Evolutionary conservation across 1,139 yeast species (phyloP).

Genomic region (Blastobotrys capitulatus): DNA sequence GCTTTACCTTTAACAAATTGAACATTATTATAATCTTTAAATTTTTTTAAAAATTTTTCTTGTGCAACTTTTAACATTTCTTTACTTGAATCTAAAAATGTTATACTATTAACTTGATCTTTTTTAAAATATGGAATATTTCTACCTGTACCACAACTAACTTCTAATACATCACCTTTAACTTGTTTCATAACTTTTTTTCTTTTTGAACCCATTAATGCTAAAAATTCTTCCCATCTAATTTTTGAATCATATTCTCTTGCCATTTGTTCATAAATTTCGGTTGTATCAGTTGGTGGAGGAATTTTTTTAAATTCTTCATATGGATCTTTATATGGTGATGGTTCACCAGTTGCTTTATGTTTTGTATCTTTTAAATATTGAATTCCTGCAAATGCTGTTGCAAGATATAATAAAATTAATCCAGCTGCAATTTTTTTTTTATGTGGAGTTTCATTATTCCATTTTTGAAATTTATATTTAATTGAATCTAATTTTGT

Average conservation of each 20-base stretch:
- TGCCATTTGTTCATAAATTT: slow-evolving; percentile 75
- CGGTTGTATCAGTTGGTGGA: slow-evolving; percentile 76
- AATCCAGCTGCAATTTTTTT: slow-evolving; percentile 14
- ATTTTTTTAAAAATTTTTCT: slow-evolving; percentile 61
- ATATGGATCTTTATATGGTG: slow-evolving; percentile 28
- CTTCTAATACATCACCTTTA: slow-evolving; percentile 85
- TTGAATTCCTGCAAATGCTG: slow-evolving; percentile 29
- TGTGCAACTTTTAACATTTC: slow-evolving; percentile 83
- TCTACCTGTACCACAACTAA: slow-evolving; percentile 95
- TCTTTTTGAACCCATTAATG: slow-evolving; percentile 78
- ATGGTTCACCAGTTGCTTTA: slow-evolving; percentile 33
- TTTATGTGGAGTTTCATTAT: slow-evolving; percentile 11
- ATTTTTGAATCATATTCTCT: slow-evolving; percentile 76
- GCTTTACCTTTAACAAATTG: slow-evolving; percentile 93
- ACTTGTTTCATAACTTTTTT: slow-evolving; percentile 77
- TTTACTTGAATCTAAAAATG: slow-evolving; percentile 77
- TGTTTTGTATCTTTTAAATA: slow-evolving; percentile 34
- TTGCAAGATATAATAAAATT: slow-evolving; percentile 25
- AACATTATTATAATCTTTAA: slow-evolving; percentile 61
- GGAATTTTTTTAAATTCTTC: slow-evolving; percentile 30
- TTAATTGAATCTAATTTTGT: slow-evolving; percentile 9
- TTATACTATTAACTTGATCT: slow-evolving; percentile 57
- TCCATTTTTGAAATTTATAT: slow-evolving; percentile 8
- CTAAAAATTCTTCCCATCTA: slow-evolving; percentile 78
- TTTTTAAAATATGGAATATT: slow-evolving; percentile 71